Conservation (phyloP, 768 basidiomycete genomes). For the Phlebiopsis flavidoalba region DNA sequence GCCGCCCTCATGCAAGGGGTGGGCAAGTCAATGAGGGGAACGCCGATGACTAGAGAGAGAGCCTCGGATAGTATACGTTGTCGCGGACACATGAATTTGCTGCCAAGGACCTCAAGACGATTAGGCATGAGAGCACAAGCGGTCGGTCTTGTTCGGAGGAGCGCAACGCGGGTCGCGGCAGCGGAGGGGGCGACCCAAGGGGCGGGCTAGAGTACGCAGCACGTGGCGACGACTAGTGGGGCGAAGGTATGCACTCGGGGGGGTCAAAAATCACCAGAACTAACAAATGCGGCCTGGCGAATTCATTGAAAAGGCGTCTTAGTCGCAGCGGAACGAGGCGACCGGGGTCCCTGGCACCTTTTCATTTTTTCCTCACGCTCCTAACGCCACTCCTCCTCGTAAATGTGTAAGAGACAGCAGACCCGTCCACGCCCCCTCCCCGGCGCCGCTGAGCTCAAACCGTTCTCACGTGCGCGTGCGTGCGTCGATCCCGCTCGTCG, state of each 20-base stretch:
- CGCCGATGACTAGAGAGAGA: too few species aligned
- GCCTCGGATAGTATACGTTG: too few species aligned
- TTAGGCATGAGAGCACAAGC: too few species aligned
- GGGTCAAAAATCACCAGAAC: too few species aligned
- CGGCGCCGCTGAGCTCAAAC: conserved; percentile 61
- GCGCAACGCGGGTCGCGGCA: too few species aligned
- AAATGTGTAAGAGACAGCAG: conserved; percentile 34
- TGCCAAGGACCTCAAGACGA: too few species aligned
- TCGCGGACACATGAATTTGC: too few species aligned
- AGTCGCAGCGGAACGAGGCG: too few species aligned
- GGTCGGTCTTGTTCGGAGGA: too few species aligned
- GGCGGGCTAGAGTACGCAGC: background rate
- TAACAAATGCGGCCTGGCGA: too few species aligned
- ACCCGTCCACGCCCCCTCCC: conserved; percentile 18
- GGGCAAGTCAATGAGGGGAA: too few species aligned
- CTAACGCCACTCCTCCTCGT: background rate
- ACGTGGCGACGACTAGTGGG: background rate
- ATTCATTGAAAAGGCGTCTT: conserved; percentile 3
- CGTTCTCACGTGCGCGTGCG: conserved; percentile 56
- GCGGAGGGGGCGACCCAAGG: too few species aligned
- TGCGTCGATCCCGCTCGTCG: conserved; percentile 69
- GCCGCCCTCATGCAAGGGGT: background rate
- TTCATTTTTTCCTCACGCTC: background rate
- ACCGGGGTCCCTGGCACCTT: background rate
- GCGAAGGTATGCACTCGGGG: background rate